phyloP scores from a whole-genome alignment of 768 basidiomycete species.

The Mycena venus region DNA sequence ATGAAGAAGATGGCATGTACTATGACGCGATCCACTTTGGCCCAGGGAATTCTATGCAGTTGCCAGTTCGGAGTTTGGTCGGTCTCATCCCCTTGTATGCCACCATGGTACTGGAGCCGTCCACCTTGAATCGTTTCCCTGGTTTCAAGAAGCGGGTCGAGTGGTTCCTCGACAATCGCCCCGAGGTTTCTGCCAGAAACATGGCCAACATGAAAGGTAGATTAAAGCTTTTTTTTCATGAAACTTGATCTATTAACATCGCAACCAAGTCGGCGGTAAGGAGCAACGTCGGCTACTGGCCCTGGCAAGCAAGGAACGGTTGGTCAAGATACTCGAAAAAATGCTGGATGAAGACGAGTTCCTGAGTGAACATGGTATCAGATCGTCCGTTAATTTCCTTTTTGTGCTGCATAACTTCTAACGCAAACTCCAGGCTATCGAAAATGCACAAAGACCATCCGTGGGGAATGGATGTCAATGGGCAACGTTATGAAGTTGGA shows the following conservation, averaged over 20 bases:
- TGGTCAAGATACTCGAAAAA: conserved; percentile 90
- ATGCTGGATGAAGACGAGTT: conserved; percentile 99
- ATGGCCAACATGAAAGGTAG: conserved; percentile 96
- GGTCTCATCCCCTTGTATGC: conserved; percentile 98
- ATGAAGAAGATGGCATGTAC: conserved; percentile 97
- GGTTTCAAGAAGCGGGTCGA: conserved; percentile 99
- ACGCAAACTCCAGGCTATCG: conserved; percentile 71
- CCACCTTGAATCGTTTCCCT: conserved; percentile 90
- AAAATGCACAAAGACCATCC: conserved; percentile 92
- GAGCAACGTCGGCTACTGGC: conserved; percentile 92
- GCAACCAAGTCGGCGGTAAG: conserved; percentile 67
- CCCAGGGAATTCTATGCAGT: conserved; percentile 84
- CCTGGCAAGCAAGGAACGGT: conserved; percentile 90
- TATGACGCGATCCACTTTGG: conserved; percentile 97
- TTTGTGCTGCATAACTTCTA: not conserved
- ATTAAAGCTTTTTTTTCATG: conserved; percentile 10
- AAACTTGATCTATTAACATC: not conserved
- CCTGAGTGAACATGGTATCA: conserved; percentile 93
- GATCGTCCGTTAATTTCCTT: conserved; percentile 78
- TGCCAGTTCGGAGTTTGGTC: conserved; percentile 94
- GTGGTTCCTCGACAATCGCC: conserved; percentile 97
- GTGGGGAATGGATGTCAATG: conserved; percentile 95
- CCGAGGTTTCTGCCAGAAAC: conserved; percentile 88
- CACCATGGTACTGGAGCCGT: conserved; percentile 93
- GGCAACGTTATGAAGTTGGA: conserved; percentile 89